Evolutionary conservation across 2,329 filamentous ascomycete species (phyloP).

Genomic region (Canariomyces notabilis): DNA sequence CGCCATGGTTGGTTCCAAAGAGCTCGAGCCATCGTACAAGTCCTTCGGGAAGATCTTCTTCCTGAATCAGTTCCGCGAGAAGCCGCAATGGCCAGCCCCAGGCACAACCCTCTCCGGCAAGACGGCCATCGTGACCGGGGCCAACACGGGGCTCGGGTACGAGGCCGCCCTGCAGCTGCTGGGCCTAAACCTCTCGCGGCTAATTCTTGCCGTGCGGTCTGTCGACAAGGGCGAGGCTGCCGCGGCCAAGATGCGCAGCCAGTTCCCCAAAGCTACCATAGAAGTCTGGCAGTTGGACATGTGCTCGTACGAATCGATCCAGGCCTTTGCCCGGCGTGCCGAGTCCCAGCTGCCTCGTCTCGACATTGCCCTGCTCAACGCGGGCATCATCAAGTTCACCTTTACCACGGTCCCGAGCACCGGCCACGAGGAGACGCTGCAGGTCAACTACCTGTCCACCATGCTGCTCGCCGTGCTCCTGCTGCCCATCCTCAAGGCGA

Average conservation of each 20-base stretch:
- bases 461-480: constrained; percentile 46
- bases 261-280: constrained; percentile 33
- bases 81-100: background rate
- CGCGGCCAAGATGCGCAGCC: constrained; percentile 29
- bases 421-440: constrained; percentile 44
- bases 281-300: constrained; percentile 45
- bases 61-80: background rate
- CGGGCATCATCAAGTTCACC: constrained; percentile 31
- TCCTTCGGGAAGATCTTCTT: no score
- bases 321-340: constrained; percentile 36
- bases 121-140: constrained; percentile 32
- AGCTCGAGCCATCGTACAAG: no score
- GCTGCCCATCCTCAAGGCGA: constrained; percentile 46
- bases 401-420: constrained; percentile 32
- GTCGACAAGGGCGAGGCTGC: constrained; percentile 32
- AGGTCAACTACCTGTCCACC: constrained; percentile 50
- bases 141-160: constrained; percentile 32
- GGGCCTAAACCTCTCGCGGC: constrained; percentile 26
- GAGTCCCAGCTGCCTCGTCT: constrained; percentile 23
- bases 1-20: no score
- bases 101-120: constrained; percentile 6
- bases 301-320: constrained; percentile 37
- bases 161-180: constrained; percentile 32
- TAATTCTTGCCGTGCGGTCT: constrained; percentile 34
- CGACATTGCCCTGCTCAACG: constrained; percentile 43